phyloP scores from a whole-genome alignment of 164 flowering plant genomes.

The Kalanchoe fedtschenkoi region DNA sequence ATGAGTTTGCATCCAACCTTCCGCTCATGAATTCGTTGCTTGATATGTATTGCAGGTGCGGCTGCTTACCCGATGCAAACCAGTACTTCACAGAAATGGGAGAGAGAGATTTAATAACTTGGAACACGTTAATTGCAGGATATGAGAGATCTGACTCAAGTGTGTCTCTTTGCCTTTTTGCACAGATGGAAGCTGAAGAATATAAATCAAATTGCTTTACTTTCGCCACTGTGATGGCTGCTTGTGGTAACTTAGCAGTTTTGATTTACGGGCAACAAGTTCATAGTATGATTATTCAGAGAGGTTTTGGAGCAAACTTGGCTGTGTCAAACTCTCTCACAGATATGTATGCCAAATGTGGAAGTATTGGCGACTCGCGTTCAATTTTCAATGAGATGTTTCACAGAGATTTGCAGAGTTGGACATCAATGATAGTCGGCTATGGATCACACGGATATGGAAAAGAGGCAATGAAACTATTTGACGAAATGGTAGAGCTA shows the following conservation, averaged over 20 bases:
- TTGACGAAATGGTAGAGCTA: constrained; percentile 48
- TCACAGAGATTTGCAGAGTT: constrained; percentile 44
- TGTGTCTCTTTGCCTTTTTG: constrained; percentile 39
- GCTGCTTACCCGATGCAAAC: constrained; percentile 43
- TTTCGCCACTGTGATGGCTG: constrained; percentile 45
- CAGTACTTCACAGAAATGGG: constrained; percentile 47
- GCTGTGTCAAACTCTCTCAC: constrained; percentile 58
- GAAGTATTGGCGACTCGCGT: constrained; percentile 38
- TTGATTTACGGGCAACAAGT: constrained; percentile 62
- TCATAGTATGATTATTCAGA: constrained; percentile 43
- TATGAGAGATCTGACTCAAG: constrained; percentile 39
- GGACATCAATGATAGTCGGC: constrained; percentile 94
- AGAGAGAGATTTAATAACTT: constrained; percentile 56
- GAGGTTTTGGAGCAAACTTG: constrained; percentile 40
- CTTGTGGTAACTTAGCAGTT: constrained; percentile 52
- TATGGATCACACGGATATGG: constrained; percentile 84
- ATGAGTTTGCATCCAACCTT: constrained; percentile 42
- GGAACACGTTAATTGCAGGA: constrained; percentile 84
- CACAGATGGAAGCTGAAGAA: constrained; percentile 39
- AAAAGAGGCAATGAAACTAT: constrained; percentile 56
- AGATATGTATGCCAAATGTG: constrained; percentile 92
- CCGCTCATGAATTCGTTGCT: constrained; percentile 69
- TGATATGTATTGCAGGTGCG: constrained; percentile 81
- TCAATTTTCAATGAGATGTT: constrained; percentile 41
- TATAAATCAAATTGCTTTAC: constrained; percentile 63